A percentile compares a stretch with the other conserved stretches of the same genome.
Evolutionary conservation across 495 filamentous ascomycete species (phyloP).

Genomic region (Barbatosphaeria neglecta): DNA sequence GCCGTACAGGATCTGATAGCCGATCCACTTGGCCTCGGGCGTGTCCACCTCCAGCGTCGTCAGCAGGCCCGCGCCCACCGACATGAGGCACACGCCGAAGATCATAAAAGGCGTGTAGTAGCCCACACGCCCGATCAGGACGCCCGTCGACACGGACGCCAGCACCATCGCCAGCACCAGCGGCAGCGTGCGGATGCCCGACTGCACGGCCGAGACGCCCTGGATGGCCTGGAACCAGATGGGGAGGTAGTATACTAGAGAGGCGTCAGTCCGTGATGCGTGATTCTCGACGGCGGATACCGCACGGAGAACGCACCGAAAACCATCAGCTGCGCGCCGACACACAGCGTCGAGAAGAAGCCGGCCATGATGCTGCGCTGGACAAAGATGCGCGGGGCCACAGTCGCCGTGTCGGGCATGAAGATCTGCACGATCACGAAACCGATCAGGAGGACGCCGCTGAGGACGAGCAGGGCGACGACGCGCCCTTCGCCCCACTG

Average conservation of each 20-base stretch:
- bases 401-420: slow-evolving; percentile 53
- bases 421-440: slow-evolving; percentile 52
- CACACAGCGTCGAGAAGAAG: slow-evolving; percentile 35
- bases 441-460: slow-evolving; percentile 40
- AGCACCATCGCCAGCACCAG: slow-evolving; percentile 24
- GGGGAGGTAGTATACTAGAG: slow-evolving; percentile 45
- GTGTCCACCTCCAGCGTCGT: slow-evolving; percentile 44
- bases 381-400: slow-evolving; percentile 55
- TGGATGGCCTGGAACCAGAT: slow-evolving; percentile 62
- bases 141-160: slow-evolving; percentile 29
- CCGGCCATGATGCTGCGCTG: slow-evolving; percentile 51
- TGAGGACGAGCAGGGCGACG: slow-evolving; percentile 52
- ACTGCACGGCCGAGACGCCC: slow-evolving; percentile 37
- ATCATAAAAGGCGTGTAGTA: slow-evolving; percentile 50
- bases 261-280: background rate
- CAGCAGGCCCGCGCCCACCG: slow-evolving; percentile 48
- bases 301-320: slow-evolving; percentile 7
- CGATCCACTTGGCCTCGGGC: slow-evolving; percentile 42
- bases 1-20: slow-evolving; percentile 53
- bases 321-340: slow-evolving; percentile 50
- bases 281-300: background rate
- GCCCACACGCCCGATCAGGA: slow-evolving; percentile 33
- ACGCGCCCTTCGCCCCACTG: slow-evolving; percentile 48
- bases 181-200: slow-evolving; percentile 40
- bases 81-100: slow-evolving; percentile 33